Base-by-base conservation (phyloP, 2,329 filamentous ascomycete species). In the Bipolaris sorokiniana region DNA sequence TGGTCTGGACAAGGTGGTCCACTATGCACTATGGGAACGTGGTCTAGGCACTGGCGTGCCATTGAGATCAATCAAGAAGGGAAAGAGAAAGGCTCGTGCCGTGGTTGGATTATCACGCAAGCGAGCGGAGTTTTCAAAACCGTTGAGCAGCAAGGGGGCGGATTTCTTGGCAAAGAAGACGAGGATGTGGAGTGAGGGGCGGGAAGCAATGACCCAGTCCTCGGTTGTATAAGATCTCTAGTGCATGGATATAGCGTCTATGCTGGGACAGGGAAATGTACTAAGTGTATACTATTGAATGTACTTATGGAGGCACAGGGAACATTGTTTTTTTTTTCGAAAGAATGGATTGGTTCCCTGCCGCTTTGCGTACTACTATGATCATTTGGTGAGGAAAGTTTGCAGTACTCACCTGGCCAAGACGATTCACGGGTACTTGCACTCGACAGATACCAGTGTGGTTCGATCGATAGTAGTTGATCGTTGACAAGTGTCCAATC, bases 1-100 rank as follows among this genome's bases (percentile, higher is more conserved):
- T 40, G 92, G 92, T 26, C 82, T 90, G 68, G 90, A 89, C 86
- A 95, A 95, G 85, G 76, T 92, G 48, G 91, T 94, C 69, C 84
- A 90, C 74, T 80, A 87, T 69, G 89, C 91, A 76, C 80, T 94
- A 16, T 62, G 58, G 56, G 66, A 69, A 51, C 62, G 66, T 20
- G 61, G 67, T 3, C 45, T 67, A 3, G 45, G 40, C 5, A 47
- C 6, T 36, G 48, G 38, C n/a, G 47, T 23, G 23, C 28, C 52
- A 7, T 18, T 26, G 5, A 50, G 41, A 13, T 11, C 46, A 22
- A 31, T 20, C 18, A 50, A 52, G n/a, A 41, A 54, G 11, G 36
- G 20, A 16, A 53, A 41, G 28, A 54, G 23, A 36, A 38, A 50
- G 23, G 31, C 16, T 20, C 15, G 42, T 34, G n/a, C 40, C 20